Conservation (phyloP, 768 basidiomycete genomes). For the Steccherinum ochraceum region DNA sequence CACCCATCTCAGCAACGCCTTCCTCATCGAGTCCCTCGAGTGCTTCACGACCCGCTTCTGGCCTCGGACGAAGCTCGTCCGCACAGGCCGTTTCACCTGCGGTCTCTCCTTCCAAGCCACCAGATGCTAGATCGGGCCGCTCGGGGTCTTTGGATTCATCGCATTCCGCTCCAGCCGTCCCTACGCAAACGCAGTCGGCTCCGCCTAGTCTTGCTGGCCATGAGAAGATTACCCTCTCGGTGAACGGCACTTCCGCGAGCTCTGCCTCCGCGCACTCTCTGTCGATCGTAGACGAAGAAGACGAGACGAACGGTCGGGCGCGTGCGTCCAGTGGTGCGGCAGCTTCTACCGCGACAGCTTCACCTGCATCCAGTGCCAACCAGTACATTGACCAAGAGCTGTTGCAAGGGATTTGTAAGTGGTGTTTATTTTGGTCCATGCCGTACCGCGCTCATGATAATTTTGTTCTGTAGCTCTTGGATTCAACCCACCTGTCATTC, state of each 20-base stretch:
- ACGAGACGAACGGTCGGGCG: neutral
- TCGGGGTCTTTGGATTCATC: neutral
- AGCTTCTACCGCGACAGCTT: neutral
- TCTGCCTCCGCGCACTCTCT: neutral
- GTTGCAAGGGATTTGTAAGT: conserved; percentile 47
- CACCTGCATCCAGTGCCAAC: neutral
- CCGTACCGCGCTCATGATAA: neutral
- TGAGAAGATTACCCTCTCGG: neutral
- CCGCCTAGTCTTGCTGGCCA: neutral
- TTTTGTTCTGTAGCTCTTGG: neutral
- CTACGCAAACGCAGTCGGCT: neutral
- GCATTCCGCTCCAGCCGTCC: neutral
- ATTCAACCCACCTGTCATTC: conserved; percentile 43
- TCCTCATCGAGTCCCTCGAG: neutral
- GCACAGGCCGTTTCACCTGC: conserved; percentile 1
- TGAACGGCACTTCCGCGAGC: neutral
- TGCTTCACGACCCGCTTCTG: neutral
- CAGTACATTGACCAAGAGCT: conserved; percentile 20
- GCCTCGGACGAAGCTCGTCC: conserved; percentile 6
- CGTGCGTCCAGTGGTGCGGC: neutral
- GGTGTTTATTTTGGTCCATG: neutral
- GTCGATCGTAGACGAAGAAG: neutral
- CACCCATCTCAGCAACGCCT: neutral
- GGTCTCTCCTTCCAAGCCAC: neutral
- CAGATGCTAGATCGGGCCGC: conserved; percentile 4